These are phyloP conservation scores for Pelargonium australe DNA, from an alignment of 441 rosid genomes.

Conservation along the genomic window DNA sequence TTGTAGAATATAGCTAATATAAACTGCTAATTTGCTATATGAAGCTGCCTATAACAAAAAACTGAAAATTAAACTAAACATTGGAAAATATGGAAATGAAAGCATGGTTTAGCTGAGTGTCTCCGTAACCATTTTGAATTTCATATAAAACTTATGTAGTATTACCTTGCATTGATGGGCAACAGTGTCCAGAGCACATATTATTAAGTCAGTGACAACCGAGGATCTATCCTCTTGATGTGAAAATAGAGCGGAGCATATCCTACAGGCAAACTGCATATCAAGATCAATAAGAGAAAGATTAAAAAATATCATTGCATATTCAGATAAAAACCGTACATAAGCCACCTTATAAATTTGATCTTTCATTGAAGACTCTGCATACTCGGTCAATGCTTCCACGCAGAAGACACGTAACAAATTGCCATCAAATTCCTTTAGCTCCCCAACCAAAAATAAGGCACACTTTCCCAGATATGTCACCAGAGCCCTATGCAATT, in stretches of 20 bases:
- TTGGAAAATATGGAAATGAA: not conserved
- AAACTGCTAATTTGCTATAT: not conserved
- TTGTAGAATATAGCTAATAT: not conserved
- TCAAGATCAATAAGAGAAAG: slow-evolving; percentile 18
- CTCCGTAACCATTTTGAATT: not conserved
- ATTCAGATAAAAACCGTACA: slow-evolving; percentile 5
- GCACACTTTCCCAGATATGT: slow-evolving; percentile 47
- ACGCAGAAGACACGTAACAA: slow-evolving; percentile 39
- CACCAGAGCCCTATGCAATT: slow-evolving; percentile 50
- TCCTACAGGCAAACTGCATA: slow-evolving; percentile 62
- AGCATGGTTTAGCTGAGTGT: not conserved
- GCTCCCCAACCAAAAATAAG: slow-evolving; percentile 47
- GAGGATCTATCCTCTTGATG: slow-evolving; percentile 32
- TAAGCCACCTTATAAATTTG: slow-evolving; percentile 55
- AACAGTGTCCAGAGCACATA: slow-evolving; percentile 35
- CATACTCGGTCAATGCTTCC: slow-evolving; percentile 45
- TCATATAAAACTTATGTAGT: slow-evolving; percentile 1
- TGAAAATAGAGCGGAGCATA: slow-evolving; percentile 52
- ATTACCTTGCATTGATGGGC: slow-evolving; percentile 62
- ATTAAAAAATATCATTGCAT: not conserved
- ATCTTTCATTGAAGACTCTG: slow-evolving; percentile 51
- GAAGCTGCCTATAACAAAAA: not conserved
- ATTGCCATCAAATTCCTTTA: slow-evolving; percentile 38
- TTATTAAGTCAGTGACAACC: slow-evolving; percentile 33
- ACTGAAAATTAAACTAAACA: not conserved